A percentile compares a stretch with the other conserved stretches of the same genome.
These are phyloP conservation scores for Tulasnella sp. DNA, from an alignment of 768 basidiomycete genomes.

Conservation along the genomic window DNA sequence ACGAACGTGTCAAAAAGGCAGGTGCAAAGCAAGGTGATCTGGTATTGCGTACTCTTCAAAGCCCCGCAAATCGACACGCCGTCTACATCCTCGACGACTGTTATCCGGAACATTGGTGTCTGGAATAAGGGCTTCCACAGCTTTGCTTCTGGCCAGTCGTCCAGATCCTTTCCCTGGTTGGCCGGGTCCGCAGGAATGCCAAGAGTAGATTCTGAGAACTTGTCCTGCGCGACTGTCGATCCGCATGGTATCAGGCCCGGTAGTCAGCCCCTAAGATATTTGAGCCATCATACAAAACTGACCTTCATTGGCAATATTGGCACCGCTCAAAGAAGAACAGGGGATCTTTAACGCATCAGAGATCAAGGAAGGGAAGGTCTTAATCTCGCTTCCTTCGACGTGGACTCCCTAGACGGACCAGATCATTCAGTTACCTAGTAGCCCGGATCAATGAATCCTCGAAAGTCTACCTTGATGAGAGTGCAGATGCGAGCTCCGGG, in stretches of 20 bases:
- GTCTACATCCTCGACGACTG: constrained; percentile 33
- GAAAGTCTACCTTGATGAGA: constrained; percentile 30
- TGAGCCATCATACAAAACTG: too few species aligned
- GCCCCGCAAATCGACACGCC: constrained; percentile 37
- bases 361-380: constrained; percentile 35
- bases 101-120: constrained; percentile 31
- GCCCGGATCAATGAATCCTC: background rate
- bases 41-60: constrained; percentile 28
- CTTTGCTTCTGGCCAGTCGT: constrained; percentile 17
- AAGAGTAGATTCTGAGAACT: constrained; percentile 37
- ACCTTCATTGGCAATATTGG: constrained; percentile 37
- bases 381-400: constrained; percentile 30
- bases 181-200: constrained; percentile 22
- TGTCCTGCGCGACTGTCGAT: constrained; percentile 29
- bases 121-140: constrained; percentile 34
- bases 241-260: too few species aligned
- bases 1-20: background rate
- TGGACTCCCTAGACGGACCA: constrained; percentile 30
- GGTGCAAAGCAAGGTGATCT: background rate
- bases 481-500: constrained; percentile 31
- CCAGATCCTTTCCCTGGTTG: background rate
- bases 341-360: constrained; percentile 29
- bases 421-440: background rate
- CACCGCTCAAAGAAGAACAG: constrained; percentile 34
- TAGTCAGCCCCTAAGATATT: too few species aligned